Evolutionary conservation across 495 filamentous ascomycete species (phyloP).

Genomic region (Astrothelium subdiscretum): DNA sequence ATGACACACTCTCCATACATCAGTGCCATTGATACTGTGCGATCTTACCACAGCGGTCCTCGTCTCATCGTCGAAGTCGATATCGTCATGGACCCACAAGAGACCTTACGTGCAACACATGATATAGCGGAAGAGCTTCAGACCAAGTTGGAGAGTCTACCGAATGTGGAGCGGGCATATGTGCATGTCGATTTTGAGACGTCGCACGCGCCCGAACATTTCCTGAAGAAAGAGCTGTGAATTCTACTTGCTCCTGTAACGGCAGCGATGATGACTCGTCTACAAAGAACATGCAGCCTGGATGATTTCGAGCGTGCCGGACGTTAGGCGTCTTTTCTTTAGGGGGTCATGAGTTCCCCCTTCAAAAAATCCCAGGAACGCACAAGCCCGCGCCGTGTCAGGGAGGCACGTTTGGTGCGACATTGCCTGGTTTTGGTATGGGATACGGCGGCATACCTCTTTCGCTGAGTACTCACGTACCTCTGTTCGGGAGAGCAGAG

Average conservation of each 20-base stretch:
- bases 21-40: constrained; percentile 81
- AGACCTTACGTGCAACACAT: constrained; percentile 62
- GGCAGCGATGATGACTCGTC: no score
- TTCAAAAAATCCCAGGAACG: no score
- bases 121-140: constrained; percentile 92
- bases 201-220: constrained; percentile 72
- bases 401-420: no score
- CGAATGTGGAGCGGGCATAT: constrained; percentile 87
- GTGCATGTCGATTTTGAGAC: constrained; percentile 98
- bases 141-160: constrained; percentile 84
- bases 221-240: constrained; percentile 33
- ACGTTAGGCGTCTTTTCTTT: no score
- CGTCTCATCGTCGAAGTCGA: constrained; percentile 53
- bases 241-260: no score
- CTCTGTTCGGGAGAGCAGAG: neutral
- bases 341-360: no score
- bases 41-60: constrained; percentile 84
- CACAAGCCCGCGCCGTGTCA: no score
- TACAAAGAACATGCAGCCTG: no score
- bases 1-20: constrained; percentile 82
- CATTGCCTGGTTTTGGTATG: no score
- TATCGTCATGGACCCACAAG: constrained; percentile 28
- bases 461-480: neutral
- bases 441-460: no score
- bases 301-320: no score